Evolutionary conservation across 352 stramenopile genomes (phyloP).

Genomic region (Phytopythium vexans): DNA sequence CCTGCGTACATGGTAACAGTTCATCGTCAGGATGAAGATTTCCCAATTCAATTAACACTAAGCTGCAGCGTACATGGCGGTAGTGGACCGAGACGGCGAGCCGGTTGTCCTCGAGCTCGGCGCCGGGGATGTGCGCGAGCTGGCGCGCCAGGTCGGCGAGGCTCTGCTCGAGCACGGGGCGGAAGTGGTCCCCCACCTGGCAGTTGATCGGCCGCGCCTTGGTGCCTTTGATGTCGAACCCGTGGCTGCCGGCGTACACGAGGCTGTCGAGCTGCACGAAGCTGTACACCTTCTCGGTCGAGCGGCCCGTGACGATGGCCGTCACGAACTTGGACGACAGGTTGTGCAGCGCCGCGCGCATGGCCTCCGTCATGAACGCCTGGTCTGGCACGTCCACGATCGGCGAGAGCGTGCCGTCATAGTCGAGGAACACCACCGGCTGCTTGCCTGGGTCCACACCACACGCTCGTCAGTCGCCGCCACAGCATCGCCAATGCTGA

Average conservation of each 20-base stretch:
- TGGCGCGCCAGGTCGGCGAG: constrained; percentile 29
- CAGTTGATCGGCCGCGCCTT: constrained; percentile 53
- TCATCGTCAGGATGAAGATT: not conserved
- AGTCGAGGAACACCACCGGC: constrained; percentile 72
- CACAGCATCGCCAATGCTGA: not conserved
- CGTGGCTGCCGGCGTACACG: constrained; percentile 78
- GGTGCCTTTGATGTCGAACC: constrained; percentile 76
- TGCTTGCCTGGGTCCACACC: constrained; percentile 36
- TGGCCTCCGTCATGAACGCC: constrained; percentile 66
- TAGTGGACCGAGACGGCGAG: constrained; percentile 81
- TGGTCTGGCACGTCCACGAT: constrained; percentile 74
- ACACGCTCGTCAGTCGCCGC: constrained; percentile 15
- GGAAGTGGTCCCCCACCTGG: constrained; percentile 52
- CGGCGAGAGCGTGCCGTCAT: constrained; percentile 72
- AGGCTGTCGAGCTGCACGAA: constrained; percentile 77
- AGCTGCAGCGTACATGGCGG: constrained; percentile 38
- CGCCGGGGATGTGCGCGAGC: constrained; percentile 39
- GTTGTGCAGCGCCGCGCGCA: constrained; percentile 48
- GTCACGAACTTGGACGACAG: constrained; percentile 71
- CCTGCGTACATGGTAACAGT: constrained; percentile 15
- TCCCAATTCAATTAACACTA: not conserved
- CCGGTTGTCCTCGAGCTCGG: constrained; percentile 76
- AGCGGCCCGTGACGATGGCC: constrained; percentile 70
- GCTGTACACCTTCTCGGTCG: constrained; percentile 72
- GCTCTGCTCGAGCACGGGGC: constrained; percentile 41